Evolutionary conservation across 495 filamentous ascomycete species (phyloP).

Genomic region (Alectoria sarmentosa): DNA sequence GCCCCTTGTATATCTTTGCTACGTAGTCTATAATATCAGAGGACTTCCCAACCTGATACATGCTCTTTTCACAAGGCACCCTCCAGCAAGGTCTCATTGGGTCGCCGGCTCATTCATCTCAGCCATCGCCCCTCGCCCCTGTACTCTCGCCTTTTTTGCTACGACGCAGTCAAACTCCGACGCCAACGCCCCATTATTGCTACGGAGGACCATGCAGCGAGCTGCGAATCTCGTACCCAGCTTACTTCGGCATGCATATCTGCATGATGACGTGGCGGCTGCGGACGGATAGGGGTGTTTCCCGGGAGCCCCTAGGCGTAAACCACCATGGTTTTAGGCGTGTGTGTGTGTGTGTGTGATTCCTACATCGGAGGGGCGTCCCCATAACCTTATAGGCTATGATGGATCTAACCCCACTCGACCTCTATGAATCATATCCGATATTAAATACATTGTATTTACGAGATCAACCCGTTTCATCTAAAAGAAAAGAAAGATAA

Average conservation of each 20-base stretch:
- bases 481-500: no score
- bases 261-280: not conserved
- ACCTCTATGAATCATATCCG: no score
- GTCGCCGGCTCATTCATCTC: not conserved
- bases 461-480: no score
- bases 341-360: no score
- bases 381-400: no score
- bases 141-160: not conserved
- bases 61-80: not conserved
- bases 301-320: no score
- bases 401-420: no score
- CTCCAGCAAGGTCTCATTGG: not conserved
- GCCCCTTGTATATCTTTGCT: not conserved
- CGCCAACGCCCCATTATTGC: not conserved
- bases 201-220: not conserved
- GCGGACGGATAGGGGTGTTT: not conserved
- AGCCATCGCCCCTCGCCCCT: not conserved
- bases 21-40: not conserved
- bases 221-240: slow-evolving; percentile 10
- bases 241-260: not conserved
- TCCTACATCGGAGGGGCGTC: no score
- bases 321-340: no score
- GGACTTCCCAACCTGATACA: not conserved
- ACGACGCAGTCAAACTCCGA: not conserved
- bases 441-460: no score